Conservation (phyloP, 2,329 filamentous ascomycete genomes). For the Colletotrichum gloeosporioides region DNA sequence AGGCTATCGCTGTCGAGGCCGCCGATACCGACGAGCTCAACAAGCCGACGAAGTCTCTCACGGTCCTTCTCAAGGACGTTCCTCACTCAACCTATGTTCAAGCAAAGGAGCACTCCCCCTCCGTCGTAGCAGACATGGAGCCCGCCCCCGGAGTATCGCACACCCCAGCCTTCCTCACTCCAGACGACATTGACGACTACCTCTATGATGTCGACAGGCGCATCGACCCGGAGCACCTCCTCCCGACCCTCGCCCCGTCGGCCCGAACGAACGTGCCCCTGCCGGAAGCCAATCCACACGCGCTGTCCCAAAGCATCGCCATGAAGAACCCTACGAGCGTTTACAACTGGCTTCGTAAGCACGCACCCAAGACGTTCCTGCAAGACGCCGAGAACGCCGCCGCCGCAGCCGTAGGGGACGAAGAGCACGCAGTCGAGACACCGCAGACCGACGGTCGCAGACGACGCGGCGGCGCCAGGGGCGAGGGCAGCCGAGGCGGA, state of each 20-base stretch:
- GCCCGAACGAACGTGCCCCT: conserved; percentile 33
- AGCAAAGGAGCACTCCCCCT: conserved; percentile 68
- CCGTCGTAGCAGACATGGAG: conserved; percentile 54
- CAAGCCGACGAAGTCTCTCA: conserved; percentile 54
- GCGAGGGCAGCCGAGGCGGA: conserved; percentile 15
- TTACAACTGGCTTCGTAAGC: conserved; percentile 91
- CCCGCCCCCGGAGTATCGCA: conserved; percentile 57
- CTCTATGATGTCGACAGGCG: conserved; percentile 66
- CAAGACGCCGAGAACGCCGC: conserved; percentile 69
- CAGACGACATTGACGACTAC: conserved; percentile 77
- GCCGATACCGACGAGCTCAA: conserved; percentile 41
- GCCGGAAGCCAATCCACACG: conserved; percentile 37
- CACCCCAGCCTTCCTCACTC: conserved; percentile 70
- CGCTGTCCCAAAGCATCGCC: conserved; percentile 40
- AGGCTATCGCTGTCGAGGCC: neutral
- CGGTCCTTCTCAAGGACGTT: conserved; percentile 55
- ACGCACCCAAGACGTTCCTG: conserved; percentile 84
- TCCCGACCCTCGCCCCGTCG: conserved; percentile 58
- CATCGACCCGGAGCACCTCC: conserved; percentile 47
- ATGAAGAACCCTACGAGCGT: conserved; percentile 84
- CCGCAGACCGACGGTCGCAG: conserved; percentile 27
- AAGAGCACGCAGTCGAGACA: conserved; percentile 40
- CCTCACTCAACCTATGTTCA: conserved; percentile 57
- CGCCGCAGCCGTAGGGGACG: conserved; percentile 38
- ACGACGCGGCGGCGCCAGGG: conserved; percentile 22